phyloP scores from a whole-genome alignment of 345 rosid genomes.

The Populus pruinosa region DNA sequence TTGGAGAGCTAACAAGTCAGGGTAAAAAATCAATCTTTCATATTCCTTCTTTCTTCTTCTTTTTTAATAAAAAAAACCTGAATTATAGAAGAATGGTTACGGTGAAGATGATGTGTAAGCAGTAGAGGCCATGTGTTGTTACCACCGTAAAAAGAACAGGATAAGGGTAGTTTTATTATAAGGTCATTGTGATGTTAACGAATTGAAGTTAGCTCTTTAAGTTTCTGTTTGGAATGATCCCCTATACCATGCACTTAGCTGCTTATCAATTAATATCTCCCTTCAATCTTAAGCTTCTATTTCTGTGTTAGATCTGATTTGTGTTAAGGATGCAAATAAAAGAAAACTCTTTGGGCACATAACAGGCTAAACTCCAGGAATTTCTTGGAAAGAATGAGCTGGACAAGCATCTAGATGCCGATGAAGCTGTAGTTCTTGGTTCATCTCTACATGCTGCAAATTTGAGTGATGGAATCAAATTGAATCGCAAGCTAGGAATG shows the following conservation, averaged over 20 bases:
- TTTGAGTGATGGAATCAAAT: slow-evolving; percentile 95
- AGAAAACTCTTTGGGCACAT: slow-evolving; percentile 1
- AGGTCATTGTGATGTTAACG: neutral
- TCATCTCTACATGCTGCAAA: slow-evolving; percentile 93
- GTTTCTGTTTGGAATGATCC: neutral
- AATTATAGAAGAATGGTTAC: neutral
- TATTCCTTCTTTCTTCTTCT: too few species aligned
- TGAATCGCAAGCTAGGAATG: slow-evolving; percentile 93
- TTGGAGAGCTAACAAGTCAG: neutral
- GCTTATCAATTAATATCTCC: neutral
- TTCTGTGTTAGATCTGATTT: neutral
- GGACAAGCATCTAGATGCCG: slow-evolving; percentile 98
- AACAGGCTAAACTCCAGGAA: slow-evolving; percentile 88
- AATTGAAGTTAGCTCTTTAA: neutral
- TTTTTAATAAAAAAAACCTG: neutral
- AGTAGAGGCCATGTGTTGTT: neutral
- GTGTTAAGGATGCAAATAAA: slow-evolving; percentile 6
- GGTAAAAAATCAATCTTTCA: neutral
- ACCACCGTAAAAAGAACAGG: neutral
- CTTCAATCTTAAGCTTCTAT: neutral
- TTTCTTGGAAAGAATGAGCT: slow-evolving; percentile 83
- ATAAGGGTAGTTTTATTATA: neutral
- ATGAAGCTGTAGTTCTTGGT: slow-evolving; percentile 98
- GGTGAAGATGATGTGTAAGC: neutral
- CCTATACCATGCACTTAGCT: neutral